phyloP scores from a whole-genome alignment of 495 filamentous ascomycete genomes.

The Halenospora varia region DNA sequence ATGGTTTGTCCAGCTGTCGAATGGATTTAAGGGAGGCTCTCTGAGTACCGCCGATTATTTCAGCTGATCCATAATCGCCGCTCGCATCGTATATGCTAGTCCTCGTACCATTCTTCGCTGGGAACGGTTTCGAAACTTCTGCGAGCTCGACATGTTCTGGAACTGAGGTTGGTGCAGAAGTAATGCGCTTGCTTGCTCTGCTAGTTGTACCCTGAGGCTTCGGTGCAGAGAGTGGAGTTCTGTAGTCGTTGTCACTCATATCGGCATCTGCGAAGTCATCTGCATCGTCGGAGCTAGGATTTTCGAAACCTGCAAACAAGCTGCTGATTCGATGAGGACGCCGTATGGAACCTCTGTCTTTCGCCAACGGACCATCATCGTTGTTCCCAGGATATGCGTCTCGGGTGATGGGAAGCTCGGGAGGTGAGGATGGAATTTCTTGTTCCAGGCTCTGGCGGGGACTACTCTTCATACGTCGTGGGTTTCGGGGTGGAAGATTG shows the following conservation, averaged over 20 bases:
- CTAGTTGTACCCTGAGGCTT: slow-evolving; percentile 33
- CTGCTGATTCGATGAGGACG: slow-evolving; percentile 73
- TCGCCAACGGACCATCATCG: slow-evolving; percentile 71
- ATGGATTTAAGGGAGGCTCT: slow-evolving; percentile 7
- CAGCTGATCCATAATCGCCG: slow-evolving; percentile 11
- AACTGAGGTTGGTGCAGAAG: slow-evolving; percentile 19
- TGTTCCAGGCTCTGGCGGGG: slow-evolving; percentile 36
- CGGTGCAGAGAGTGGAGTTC: slow-evolving; percentile 61
- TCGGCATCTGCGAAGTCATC: slow-evolving; percentile 56
- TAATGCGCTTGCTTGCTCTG: slow-evolving; percentile 34
- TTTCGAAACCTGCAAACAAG: slow-evolving; percentile 79
- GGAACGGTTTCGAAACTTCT: slow-evolving; percentile 14
- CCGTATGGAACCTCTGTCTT: slow-evolving; percentile 54
- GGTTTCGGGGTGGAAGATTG: slow-evolving; percentile 47
- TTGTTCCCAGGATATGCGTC: slow-evolving; percentile 79
- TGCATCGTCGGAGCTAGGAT: slow-evolving; percentile 53
- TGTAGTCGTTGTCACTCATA: slow-evolving; percentile 60
- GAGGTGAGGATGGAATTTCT: slow-evolving; percentile 44
- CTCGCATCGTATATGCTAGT: slow-evolving; percentile 11
- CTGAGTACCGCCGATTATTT: slow-evolving; percentile 11
- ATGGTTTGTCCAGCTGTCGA: slow-evolving; percentile 27
- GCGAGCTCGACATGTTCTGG: slow-evolving; percentile 22
- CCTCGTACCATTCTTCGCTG: slow-evolving; percentile 8
- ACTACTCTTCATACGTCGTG: slow-evolving; percentile 38
- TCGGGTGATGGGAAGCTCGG: slow-evolving; percentile 35